Conservation (phyloP, 31 red algal genomes). For the Odonthalia washingtoniensis region DNA sequence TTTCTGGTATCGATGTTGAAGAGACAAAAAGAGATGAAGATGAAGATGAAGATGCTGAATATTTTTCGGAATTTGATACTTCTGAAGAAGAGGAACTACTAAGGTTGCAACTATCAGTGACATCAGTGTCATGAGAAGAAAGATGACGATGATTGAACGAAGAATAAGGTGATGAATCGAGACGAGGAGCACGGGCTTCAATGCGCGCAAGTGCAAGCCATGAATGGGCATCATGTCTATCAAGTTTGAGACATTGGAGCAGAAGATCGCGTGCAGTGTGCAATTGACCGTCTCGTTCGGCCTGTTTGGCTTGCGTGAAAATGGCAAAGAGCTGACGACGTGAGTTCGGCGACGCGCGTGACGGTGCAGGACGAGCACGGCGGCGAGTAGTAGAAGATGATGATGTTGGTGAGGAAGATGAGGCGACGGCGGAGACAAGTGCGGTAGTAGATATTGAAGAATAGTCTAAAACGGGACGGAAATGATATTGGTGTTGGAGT, state of each 20-base stretch:
- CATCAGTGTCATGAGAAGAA: not conserved
- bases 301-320: slow-evolving; percentile 52
- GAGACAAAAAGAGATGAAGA: not conserved
- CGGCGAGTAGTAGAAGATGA: not conserved
- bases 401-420: not conserved
- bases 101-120: no score
- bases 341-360: not conserved
- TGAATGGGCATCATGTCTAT: slow-evolving; percentile 87
- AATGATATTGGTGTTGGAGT: no score
- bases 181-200: slow-evolving; percentile 56
- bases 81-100: no score
- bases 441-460: not conserved
- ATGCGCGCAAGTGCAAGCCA: slow-evolving; percentile 95
- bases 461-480: not conserved
- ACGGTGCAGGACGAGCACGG: not conserved
- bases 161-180: not conserved
- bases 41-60: not conserved
- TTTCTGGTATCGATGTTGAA: not conserved
- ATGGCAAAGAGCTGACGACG: slow-evolving; percentile 48
- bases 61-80: not conserved
- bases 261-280: slow-evolving; percentile 59
- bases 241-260: slow-evolving; percentile 82
- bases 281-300: slow-evolving; percentile 56
- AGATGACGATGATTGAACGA: not conserved
- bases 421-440: not conserved